phyloP scores from a whole-genome alignment of 352 stramenopile species.

The Phytopythium sindhum region DNA sequence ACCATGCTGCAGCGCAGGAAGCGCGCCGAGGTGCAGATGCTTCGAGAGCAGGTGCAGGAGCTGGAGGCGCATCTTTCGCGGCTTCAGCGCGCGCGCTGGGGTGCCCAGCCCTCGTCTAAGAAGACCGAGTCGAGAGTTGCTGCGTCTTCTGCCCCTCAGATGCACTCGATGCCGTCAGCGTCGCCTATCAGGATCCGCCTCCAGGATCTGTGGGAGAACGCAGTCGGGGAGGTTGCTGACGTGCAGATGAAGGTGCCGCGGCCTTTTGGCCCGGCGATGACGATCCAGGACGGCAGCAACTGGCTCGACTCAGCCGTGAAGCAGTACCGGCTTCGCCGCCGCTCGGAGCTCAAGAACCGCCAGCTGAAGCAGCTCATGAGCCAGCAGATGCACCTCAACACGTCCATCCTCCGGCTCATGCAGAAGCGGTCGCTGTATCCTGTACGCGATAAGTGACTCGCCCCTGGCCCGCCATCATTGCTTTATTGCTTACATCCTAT shows the following conservation, averaged over 20 bases:
- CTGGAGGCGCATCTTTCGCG: conserved; percentile 10
- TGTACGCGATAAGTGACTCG: neutral
- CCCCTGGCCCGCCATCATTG: neutral
- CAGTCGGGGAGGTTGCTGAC: too few species aligned
- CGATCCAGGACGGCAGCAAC: conserved; percentile 1
- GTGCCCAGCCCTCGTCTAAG: neutral
- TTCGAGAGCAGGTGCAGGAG: conserved; percentile 14
- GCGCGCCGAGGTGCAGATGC: conserved; percentile 16
- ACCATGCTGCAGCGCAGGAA: conserved; percentile 17
- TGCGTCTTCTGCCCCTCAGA: neutral
- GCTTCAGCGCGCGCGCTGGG: conserved; percentile 9
- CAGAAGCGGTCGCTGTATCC: conserved; percentile 16
- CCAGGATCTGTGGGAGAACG: neutral
- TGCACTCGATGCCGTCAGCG: neutral
- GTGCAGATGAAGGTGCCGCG: neutral
- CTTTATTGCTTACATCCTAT: neutral
- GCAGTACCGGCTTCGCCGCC: conserved; percentile 9
- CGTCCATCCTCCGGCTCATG: conserved; percentile 8
- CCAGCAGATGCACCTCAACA: conserved; percentile 11
- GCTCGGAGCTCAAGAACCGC: conserved; percentile 21
- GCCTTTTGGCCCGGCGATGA: neutral
- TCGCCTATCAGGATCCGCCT: neutral
- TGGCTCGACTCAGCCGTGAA: conserved; percentile 11
- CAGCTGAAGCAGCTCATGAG: conserved; percentile 13
- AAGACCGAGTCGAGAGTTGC: neutral